Evolutionary conservation across 805 yeast genomes (phyloP).

Genomic region (Wickerhamiella lipophila): DNA sequence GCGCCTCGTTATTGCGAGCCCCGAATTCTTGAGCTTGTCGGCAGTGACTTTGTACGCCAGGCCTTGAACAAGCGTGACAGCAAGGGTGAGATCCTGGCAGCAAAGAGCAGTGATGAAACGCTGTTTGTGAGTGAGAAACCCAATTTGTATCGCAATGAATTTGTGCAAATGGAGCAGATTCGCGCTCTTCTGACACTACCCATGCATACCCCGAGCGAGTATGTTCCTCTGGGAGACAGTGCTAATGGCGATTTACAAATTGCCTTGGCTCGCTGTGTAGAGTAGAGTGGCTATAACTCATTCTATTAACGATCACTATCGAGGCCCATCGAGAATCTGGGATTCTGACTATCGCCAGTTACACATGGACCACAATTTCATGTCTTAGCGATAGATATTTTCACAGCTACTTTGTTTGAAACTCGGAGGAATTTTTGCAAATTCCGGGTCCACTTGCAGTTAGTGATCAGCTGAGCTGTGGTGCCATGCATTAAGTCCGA

Average conservation of each 20-base stretch:
- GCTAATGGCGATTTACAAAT: conserved; percentile 8
- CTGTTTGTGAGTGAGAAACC: conserved; percentile 57
- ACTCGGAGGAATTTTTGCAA: background rate
- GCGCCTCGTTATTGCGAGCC: conserved; percentile 16
- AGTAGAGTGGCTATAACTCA: no score
- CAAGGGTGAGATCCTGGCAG: conserved; percentile 19
- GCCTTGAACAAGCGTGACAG: conserved; percentile 14
- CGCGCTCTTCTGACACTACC: background rate
- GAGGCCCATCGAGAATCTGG: no score
- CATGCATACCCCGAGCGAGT: background rate
- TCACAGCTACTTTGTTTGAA: no score
- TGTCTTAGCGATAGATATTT: no score
- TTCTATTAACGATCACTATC: no score
- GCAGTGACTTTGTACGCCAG: conserved; percentile 8
- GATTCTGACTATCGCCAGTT: no score
- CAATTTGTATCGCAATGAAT: conserved; percentile 49
- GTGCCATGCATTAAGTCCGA: no score
- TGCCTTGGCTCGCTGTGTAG: background rate
- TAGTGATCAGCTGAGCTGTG: background rate
- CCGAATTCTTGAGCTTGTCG: conserved; percentile 9
- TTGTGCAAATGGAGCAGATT: conserved; percentile 23
- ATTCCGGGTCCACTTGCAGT: conserved; percentile 2
- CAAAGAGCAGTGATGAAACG: conserved; percentile 25
- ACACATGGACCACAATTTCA: no score
- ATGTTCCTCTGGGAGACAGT: conserved; percentile 3